Base-by-base conservation (phyloP, 805 yeast genomes). In the Naumovozyma baii region DNA sequence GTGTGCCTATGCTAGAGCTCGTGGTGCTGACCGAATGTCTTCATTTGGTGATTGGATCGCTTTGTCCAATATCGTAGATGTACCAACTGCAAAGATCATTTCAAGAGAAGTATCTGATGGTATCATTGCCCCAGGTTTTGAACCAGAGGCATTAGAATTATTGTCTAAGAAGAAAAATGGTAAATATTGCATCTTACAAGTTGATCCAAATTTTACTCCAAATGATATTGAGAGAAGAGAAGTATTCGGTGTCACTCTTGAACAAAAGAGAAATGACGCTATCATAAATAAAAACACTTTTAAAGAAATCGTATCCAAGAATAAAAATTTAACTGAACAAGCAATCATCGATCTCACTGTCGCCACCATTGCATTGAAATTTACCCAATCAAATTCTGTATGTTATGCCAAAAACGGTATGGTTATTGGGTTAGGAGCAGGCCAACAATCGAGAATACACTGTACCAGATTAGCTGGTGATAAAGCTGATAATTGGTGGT, bases 11-110 rank as follows among this genome's bases (percentile, higher is more conserved):
- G 97, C 97, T 28, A 83, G 97, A 70, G 98, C 98, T 41, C 83
- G 98, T 67, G 98, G 98, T 64, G 97, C 98, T 51, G 98, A 90
- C 69, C 81, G 98, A 76, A 90, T 90, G 98, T 87, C 96, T 5
- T 83, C 95, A 10, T 90, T 90, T 62, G 98, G 98, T 62, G 98
- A 90, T 69, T 90, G 88, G 75, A 90, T 90, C 57, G 98, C 97
- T 39, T 73, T 90, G 49, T 86, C 96, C 47, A 88, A 88, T 73
- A 84, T 83, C 65, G 98, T 90, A 51, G 98, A 90, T 64, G 70
- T 83, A 41, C 87, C 96, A 63, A 90, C 98, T 45, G 98, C 97
- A 40, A 83, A 84, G 66, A 90, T 92, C 68, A 90, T 90, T 63
- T 83, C 96, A 42, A 86, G 85, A 68, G 98, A 90, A 72, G 97